Conservation (phyloP, 345 rosid species). For the Eucalyptus regnans region DNA sequence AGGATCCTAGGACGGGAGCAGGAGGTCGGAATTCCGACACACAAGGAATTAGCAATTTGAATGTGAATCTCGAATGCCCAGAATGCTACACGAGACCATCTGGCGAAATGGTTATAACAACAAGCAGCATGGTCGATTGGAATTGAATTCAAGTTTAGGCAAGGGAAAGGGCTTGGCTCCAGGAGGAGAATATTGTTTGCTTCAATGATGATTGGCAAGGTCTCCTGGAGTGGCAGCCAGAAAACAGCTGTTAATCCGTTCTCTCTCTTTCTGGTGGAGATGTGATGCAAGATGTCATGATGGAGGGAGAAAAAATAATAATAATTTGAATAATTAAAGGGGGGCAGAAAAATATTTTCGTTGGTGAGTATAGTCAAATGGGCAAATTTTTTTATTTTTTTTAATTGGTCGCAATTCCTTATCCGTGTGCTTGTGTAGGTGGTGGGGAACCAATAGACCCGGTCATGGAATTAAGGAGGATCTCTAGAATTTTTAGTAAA, state of each 20-base stretch:
- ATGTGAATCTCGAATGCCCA: neutral
- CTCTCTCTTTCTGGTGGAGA: constrained; percentile 7
- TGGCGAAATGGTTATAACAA: neutral
- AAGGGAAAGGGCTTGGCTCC: neutral
- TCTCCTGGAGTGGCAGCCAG: constrained; percentile 24
- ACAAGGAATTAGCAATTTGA: neutral
- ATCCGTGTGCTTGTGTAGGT: neutral
- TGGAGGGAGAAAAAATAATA: neutral
- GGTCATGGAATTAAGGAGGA: constrained; percentile 18
- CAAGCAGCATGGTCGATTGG: neutral
- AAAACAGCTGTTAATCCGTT: neutral
- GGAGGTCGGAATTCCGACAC: neutral
- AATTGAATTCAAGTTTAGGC: neutral
- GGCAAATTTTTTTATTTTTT: neutral
- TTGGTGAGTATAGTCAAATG: neutral
- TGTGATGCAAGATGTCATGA: constrained; percentile 3
- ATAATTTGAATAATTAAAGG: neutral
- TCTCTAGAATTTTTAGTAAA: constrained; percentile 30
- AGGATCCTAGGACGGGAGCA: neutral
- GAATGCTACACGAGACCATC: neutral
- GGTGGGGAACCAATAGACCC: constrained; percentile 15
- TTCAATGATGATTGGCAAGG: neutral
- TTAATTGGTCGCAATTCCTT: neutral
- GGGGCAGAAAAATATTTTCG: neutral
- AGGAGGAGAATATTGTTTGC: neutral